A percentile compares a stretch with the other conserved stretches of the same genome.
Conservation (phyloP, 2,329 filamentous ascomycete species). For the Aspergillus tamarii region DNA sequence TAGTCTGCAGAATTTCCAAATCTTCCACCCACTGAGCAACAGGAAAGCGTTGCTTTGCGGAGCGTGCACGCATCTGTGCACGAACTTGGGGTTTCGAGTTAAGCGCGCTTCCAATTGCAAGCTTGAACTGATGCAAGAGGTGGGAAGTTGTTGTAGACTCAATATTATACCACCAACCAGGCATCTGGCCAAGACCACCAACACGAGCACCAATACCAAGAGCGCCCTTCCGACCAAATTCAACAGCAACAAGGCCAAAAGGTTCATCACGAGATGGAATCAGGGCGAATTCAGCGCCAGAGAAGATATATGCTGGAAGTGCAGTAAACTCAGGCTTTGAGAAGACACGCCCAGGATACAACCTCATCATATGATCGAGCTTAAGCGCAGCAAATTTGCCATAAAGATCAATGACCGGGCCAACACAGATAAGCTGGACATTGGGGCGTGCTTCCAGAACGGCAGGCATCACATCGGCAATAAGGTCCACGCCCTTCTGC, state of each 20-base stretch:
- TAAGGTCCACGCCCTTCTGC: slow-evolving; percentile 70
- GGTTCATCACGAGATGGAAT: slow-evolving; percentile 72
- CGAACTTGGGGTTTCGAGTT: slow-evolving; percentile 59
- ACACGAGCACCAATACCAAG: slow-evolving; percentile 68
- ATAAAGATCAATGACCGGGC: slow-evolving; percentile 69
- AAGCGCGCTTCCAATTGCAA: slow-evolving; percentile 64
- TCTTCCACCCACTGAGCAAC: slow-evolving; percentile 69
- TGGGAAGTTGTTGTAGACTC: slow-evolving; percentile 67
- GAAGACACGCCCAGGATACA: slow-evolving; percentile 67
- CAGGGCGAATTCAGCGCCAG: slow-evolving; percentile 68
- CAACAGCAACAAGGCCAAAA: slow-evolving; percentile 69
- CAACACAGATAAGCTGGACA: slow-evolving; percentile 65
- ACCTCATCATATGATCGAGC: slow-evolving; percentile 65
- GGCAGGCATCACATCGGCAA: slow-evolving; percentile 68
- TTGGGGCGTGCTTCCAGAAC: slow-evolving; percentile 63
- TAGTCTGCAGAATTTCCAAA: slow-evolving; percentile 63
- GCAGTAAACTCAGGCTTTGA: slow-evolving; percentile 71
- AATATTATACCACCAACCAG: slow-evolving; percentile 72
- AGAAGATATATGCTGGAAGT: slow-evolving; percentile 69
- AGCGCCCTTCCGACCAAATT: slow-evolving; percentile 70
- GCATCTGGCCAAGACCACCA: slow-evolving; percentile 71
- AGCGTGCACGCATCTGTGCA: slow-evolving; percentile 66
- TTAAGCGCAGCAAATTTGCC: slow-evolving; percentile 70
- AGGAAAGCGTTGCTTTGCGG: slow-evolving; percentile 68
- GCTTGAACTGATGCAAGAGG: slow-evolving; percentile 66